Evolutionary conservation across 139 green algal genomes (phyloP), one percentile per base, ranked within the genome.

Genomic region (Chlorella sp.): DNA sequence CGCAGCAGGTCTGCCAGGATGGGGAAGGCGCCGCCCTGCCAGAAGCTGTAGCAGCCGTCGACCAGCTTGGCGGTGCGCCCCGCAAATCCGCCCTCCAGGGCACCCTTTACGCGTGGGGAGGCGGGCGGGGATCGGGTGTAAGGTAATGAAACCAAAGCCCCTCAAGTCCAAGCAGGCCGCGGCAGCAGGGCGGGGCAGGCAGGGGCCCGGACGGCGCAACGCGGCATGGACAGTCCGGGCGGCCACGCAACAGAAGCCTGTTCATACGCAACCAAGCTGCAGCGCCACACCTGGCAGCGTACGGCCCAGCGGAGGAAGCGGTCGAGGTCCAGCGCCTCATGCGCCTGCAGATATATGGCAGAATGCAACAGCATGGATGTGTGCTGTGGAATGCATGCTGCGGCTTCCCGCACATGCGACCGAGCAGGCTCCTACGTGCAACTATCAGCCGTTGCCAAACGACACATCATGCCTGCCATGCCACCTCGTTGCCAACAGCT

Each of bases 51-150:
- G 90, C 97, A 99, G 44, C 96, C 96, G 81, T 99, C 97, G 69
- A 98, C 97, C 54, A 99, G 93, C 92, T 99, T 99, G 91, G 98
- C 97, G n/a, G 97, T 99, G 54, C 97, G 92, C 3, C 97, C 97
- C 82, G 94, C 97, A 89, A 99, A 99, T 17, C 97, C 97, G 16
- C 97, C 97, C 87, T 99, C 97, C 38, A 96, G 78, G 5, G 73
- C 51, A 69, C 94, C 95, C 91, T 99, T 94, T 82, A 88, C 36
- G 3, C n/a, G n/a, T n/a, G n/a, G n/a, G n/a, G n/a, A n/a, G n/a
- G n/a, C n/a, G n/a, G n/a, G n/a, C 32, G 69, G 32, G 32, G 4
- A 17, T 73, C 26, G n/a, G 32, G 65, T 40, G 32, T n/a, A n/a
- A n/a, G n/a, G n/a, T n/a, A n/a, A n/a, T n/a, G n/a, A n/a, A n/a